Evolutionary conservation across 2,329 filamentous ascomycete species (phyloP).

Genomic region (Aspergillus sp.): DNA sequence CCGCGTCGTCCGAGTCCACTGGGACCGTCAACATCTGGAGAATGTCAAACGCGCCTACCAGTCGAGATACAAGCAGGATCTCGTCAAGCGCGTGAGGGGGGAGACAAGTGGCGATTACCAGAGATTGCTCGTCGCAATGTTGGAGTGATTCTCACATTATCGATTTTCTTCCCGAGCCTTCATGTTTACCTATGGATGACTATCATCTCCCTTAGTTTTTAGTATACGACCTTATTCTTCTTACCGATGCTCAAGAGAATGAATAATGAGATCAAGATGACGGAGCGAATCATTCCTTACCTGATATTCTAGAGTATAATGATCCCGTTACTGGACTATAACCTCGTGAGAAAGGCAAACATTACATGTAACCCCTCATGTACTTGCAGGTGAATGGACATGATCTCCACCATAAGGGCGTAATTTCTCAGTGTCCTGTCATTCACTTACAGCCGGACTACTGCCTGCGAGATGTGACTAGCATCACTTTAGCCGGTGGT

Average conservation of each 20-base stretch:
- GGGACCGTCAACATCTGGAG: conserved; percentile 75
- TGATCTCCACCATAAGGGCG: too few species aligned
- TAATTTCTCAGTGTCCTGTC: too few species aligned
- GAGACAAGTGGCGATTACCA: conserved; percentile 89
- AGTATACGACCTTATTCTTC: not conserved
- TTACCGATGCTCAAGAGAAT: conserved; percentile 1
- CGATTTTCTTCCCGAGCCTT: not conserved
- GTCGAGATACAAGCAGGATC: conserved; percentile 68
- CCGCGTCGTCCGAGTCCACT: conserved; percentile 80
- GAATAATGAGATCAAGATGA: not conserved
- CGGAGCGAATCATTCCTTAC: not conserved
- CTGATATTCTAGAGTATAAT: not conserved
- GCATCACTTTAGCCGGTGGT: not conserved
- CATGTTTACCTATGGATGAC: not conserved
- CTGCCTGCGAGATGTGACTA: too few species aligned
- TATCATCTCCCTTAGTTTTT: not conserved
- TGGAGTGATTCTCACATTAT: conserved; percentile 41
- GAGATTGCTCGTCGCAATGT: conserved; percentile 71
- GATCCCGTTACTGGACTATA: not conserved
- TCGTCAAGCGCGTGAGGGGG: conserved; percentile 72
- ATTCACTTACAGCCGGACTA: not conserved
- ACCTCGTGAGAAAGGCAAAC: not conserved
- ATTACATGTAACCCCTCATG: too few species aligned
- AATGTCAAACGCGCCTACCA: conserved; percentile 80
- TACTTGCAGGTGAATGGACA: too few species aligned